Evolutionary conservation across 495 filamentous ascomycete species (phyloP).

Genomic region (Neurospora sp.): DNA sequence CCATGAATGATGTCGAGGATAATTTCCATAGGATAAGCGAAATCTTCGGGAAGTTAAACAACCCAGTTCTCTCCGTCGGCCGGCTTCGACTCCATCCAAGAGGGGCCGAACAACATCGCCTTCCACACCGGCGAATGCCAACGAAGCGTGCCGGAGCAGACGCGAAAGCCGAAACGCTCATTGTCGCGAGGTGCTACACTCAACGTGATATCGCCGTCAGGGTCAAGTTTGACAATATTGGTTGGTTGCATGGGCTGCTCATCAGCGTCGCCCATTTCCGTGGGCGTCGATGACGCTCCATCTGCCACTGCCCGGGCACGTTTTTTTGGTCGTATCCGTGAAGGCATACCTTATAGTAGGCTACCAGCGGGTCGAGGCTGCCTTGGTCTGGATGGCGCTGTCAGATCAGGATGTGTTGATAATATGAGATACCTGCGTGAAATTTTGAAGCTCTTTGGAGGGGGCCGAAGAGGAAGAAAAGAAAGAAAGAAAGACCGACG

Average conservation of each 20-base stretch:
- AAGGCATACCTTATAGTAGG: background rate
- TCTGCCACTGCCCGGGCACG: background rate
- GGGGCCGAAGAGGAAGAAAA: too few relatives aligned
- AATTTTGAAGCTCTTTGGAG: too few relatives aligned
- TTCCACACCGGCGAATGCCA: constrained; percentile 20
- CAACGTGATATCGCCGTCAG: constrained; percentile 1
- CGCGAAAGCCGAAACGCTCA: constrained; percentile 4
- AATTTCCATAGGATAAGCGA: background rate
- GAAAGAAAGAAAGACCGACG: too few relatives aligned
- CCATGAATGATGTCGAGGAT: constrained; percentile 19
- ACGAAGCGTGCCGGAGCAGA: constrained; percentile 14
- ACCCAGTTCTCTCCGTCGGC: constrained; percentile 6
- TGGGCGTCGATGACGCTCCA: background rate
- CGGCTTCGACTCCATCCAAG: constrained; percentile 18
- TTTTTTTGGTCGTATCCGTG: too few relatives aligned
- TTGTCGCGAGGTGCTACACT: background rate
- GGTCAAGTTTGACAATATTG: background rate
- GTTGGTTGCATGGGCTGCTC: background rate
- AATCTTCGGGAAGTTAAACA: constrained; percentile 20
- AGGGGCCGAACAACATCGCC: constrained; percentile 14
- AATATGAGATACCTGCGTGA: too few relatives aligned
- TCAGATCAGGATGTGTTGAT: too few relatives aligned
- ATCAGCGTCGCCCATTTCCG: background rate
- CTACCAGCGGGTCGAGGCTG: background rate
- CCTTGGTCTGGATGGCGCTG: background rate